Evolutionary conservation across 208 protist genomes (phyloP), one percentile per base, ranked within the genome.

Genomic region (Leishmania gerbilli): DNA sequence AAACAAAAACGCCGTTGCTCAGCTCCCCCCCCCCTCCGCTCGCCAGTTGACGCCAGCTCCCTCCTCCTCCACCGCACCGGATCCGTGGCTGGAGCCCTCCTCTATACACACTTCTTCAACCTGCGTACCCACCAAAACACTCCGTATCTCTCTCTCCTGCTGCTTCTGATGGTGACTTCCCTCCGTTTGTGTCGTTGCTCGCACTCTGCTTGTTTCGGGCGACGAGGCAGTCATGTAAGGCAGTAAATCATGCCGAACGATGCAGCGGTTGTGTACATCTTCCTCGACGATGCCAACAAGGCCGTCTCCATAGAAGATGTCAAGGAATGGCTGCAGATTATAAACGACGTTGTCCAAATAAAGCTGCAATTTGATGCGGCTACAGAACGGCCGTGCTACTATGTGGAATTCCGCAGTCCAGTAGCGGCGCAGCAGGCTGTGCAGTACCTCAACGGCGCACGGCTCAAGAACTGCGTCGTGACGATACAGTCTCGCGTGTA

Each of bases 281-380:
- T 86, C 79, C 83, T 95, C 0, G 81, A 76, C 19, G 92, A 92
- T 8, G 88, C 68, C 5, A 67, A 74, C 37, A 84, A 90, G 27
- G 47, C 56, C 2, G 80, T 97, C 0, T 88, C 83, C 31, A 74
- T 81, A 6, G 89, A 94, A 55, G 94, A 97, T 65, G 79, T 97
- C 34, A 80, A 81, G 40, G 92, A 97, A 34, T 97, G 91, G 90
- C 80, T 96, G 37, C 74, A 80, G 42, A 91, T 96, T 51, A 76
- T 97, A 31, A 92, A 84, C 37, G 84, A 91, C 3, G 85, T 97
- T 58, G 85, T 92, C 11, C 74, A 88, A 8, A 84, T 95, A 17
- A 97, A 97, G 77, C 71, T 93, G 31, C 94, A 96, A 84, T 97
- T 91, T 82, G 91, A 97, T 75, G 86, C 85, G 0, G 47, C 87